These are phyloP conservation scores for Lathyrus sativus DNA, from an alignment of 306 rosid genomes.

Conservation along the genomic window DNA sequence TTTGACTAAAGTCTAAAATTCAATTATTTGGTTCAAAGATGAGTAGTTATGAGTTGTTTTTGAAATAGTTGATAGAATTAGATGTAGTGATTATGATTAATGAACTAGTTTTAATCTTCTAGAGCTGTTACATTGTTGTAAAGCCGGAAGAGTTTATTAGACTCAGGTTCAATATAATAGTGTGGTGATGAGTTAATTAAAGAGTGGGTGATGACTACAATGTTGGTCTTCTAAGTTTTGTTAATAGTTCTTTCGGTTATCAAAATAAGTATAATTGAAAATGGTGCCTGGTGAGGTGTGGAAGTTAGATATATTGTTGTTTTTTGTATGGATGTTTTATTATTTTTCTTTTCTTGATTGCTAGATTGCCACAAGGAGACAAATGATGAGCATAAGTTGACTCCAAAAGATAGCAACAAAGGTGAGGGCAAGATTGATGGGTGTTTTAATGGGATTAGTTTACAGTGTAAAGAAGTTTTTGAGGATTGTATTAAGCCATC, in stretches of 20 bases:
- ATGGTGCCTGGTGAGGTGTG: conserved; percentile 19
- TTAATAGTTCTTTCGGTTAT: conserved; percentile 12
- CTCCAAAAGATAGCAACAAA: conserved; percentile 33
- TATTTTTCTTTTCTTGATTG: conserved; percentile 34
- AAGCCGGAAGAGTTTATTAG: background rate
- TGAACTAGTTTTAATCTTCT: background rate
- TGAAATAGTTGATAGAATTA: conserved; percentile 1
- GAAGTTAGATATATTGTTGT: conserved; percentile 14
- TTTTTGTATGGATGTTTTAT: conserved; percentile 10
- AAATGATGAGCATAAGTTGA: conserved; percentile 32
- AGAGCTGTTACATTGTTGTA: background rate
- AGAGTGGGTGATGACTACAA: background rate
- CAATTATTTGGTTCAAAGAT: background rate
- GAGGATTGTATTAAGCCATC: conserved; percentile 32
- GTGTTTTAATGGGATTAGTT: conserved; percentile 27
- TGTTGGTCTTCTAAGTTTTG: conserved; percentile 10
- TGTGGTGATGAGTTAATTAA: background rate
- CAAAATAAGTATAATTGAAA: conserved; percentile 21
- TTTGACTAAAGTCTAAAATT: no score
- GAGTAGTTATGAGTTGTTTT: conserved; percentile 1
- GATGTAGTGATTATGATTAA: background rate
- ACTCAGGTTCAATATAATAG: background rate
- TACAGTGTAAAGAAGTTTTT: conserved; percentile 31
- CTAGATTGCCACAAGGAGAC: conserved; percentile 46
- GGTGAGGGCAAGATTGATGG: conserved; percentile 36